phyloP scores from a whole-genome alignment of 495 filamentous ascomycete genomes.

The Hyaloscypha hepaticicola region DNA sequence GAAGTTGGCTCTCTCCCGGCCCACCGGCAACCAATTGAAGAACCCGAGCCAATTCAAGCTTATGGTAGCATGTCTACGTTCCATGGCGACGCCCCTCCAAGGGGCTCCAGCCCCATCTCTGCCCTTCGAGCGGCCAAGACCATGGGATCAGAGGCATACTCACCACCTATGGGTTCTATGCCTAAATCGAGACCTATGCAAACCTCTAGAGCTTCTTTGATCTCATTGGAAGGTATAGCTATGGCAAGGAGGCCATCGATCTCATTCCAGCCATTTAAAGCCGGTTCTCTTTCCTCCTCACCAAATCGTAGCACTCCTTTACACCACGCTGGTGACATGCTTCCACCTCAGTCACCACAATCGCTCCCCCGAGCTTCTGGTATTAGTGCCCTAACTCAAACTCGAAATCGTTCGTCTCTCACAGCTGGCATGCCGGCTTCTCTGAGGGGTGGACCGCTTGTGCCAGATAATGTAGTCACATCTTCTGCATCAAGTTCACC shows the following conservation, averaged over 20 bases:
- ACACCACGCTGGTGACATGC: constrained; percentile 30
- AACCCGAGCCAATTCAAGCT: constrained; percentile 69
- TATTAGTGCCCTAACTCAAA: constrained; percentile 57
- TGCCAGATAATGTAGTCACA: constrained; percentile 56
- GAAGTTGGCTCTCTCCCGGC: constrained; percentile 78
- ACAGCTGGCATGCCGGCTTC: constrained; percentile 65
- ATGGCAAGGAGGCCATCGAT: constrained; percentile 67
- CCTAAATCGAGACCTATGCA: constrained; percentile 57
- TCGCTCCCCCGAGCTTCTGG: constrained; percentile 51
- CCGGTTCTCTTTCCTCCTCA: constrained; percentile 88
- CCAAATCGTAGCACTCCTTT: constrained; percentile 46
- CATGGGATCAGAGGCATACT: constrained; percentile 57
- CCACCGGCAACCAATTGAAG: constrained; percentile 44
- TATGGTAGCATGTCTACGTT: constrained; percentile 94
- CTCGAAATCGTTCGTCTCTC: constrained; percentile 64
- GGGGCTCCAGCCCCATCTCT: constrained; percentile 82
- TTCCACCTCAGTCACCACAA: constrained; percentile 58
- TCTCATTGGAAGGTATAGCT: constrained; percentile 47
- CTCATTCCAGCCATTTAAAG: constrained; percentile 94
- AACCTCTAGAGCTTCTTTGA: constrained; percentile 59
- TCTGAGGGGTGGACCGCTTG: constrained; percentile 51
- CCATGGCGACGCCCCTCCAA: constrained; percentile 72
- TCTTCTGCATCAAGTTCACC: constrained; percentile 70
- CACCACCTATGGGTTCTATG: constrained; percentile 60
- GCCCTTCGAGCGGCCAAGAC: constrained; percentile 69